Evolutionary conservation across 2,329 filamentous ascomycete genomes (phyloP).

Genomic region (Aspergillus melleus): DNA sequence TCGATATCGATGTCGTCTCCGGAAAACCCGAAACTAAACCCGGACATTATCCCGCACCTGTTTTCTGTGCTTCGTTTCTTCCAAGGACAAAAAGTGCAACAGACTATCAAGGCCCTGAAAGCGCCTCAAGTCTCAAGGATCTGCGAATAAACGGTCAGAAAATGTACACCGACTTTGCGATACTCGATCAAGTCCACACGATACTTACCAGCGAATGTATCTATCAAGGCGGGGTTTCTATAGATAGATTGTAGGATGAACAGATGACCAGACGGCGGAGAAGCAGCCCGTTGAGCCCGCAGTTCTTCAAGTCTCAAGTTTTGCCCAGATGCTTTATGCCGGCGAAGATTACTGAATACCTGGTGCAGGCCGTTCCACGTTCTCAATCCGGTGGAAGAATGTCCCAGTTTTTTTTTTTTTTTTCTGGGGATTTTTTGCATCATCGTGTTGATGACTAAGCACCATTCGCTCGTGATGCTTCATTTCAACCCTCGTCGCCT

Average conservation of each 20-base stretch:
- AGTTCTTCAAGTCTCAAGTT: background rate
- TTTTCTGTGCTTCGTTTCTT: background rate
- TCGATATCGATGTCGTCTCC: conserved; percentile 60
- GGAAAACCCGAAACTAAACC: conserved; percentile 60
- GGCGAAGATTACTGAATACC: background rate
- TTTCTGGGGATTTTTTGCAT: conserved; percentile 2
- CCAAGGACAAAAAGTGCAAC: too few species aligned
- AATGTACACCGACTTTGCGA: background rate
- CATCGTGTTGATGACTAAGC: conserved; percentile 19
- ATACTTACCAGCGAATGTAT: background rate
- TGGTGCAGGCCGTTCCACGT: background rate
- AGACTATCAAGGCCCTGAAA: background rate
- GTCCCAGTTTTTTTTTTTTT: background rate
- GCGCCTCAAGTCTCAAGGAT: background rate
- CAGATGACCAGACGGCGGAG: background rate
- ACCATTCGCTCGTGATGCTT: background rate
- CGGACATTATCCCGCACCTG: conserved; percentile 22
- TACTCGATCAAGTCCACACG: background rate
- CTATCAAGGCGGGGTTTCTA: background rate
- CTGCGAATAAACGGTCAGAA: background rate
- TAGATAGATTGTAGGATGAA: background rate
- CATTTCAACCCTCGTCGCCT: background rate
- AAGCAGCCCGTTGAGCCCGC: background rate
- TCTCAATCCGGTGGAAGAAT: background rate
- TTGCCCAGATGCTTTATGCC: background rate